Evolutionary conservation across 225 moss, liverwort and hornwort species (phyloP).

Genomic region (Neckera pumila): DNA sequence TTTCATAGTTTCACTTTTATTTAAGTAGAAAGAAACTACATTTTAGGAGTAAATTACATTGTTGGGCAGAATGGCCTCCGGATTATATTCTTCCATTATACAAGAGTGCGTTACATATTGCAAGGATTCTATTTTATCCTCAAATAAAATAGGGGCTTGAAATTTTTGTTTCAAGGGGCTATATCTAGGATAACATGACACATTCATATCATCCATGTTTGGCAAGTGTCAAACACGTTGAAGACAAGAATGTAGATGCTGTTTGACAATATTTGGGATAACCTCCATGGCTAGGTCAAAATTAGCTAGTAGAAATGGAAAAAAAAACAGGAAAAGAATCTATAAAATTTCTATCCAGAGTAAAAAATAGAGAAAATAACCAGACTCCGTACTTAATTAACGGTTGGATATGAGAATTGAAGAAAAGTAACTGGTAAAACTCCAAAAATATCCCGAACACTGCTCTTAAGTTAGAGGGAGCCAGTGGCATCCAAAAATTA

Average conservation of each 20-base stretch:
- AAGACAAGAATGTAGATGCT: accelerated
- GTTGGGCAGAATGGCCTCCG: accelerated
- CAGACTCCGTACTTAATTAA: accelerated
- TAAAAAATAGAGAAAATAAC: not conserved
- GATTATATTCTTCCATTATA: not conserved
- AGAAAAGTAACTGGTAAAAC: not conserved
- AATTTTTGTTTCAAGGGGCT: accelerated
- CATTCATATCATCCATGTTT: not conserved
- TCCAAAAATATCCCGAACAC: not conserved
- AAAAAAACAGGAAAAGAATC: not conserved
- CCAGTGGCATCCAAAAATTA: not conserved
- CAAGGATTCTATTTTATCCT: accelerated
- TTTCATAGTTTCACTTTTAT: not conserved
- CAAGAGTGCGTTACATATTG: accelerated
- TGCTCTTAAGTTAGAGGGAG: not conserved
- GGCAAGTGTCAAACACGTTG: accelerated
- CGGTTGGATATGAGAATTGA: not conserved
- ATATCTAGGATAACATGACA: accelerated
- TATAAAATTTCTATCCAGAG: not conserved
- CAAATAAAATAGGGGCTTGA: accelerated
- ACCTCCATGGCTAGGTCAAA: accelerated
- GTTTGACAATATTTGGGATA: not conserved
- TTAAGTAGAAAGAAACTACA: accelerated
- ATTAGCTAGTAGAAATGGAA: not conserved
- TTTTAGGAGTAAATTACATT: too few species aligned